Percentiles rank a stretch among this genome's conserved stretches.
phyloP scores from a whole-genome alignment of 208 protist species.

The Angomonas deanei region DNA sequence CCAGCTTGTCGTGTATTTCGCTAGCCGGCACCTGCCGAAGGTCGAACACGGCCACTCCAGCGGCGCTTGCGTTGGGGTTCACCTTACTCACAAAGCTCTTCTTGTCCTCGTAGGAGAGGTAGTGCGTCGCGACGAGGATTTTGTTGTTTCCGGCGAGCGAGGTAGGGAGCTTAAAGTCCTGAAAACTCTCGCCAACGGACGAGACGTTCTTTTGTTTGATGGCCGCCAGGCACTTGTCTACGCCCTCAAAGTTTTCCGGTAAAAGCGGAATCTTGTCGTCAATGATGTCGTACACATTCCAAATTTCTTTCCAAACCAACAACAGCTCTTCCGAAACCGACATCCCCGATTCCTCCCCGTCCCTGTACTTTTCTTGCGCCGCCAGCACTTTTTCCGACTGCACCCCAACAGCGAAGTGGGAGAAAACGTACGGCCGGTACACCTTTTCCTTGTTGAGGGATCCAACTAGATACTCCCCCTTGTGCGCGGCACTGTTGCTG shows the following conservation, averaged over 20 bases:
- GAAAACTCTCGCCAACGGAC: neutral
- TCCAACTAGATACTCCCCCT: neutral
- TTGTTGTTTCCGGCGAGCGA: slow-evolving; percentile 16
- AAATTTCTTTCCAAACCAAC: slow-evolving; percentile 78
- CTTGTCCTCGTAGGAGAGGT: slow-evolving; percentile 26
- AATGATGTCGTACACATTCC: slow-evolving; percentile 80
- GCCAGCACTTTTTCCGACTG: slow-evolving; percentile 8
- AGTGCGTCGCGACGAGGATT: slow-evolving; percentile 56
- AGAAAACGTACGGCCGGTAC: slow-evolving; percentile 28
- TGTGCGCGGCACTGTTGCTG: slow-evolving; percentile 24
- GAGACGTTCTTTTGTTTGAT: neutral
- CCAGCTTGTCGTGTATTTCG: slow-evolving; percentile 24
- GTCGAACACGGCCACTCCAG: slow-evolving; percentile 47
- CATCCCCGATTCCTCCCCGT: neutral
- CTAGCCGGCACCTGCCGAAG: slow-evolving; percentile 24
- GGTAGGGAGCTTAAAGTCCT: slow-evolving; percentile 28
- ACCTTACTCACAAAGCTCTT: neutral
- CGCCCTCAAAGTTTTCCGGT: slow-evolving; percentile 16
- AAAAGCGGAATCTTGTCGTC: slow-evolving; percentile 76
- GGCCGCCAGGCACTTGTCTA: neutral
- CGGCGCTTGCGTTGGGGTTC: neutral
- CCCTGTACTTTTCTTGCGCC: neutral
- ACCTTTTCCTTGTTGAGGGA: neutral
- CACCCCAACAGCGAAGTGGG: slow-evolving; percentile 61
- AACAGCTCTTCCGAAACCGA: neutral